phyloP scores from a whole-genome alignment of 2,329 filamentous ascomycete species.

The Boeremia lycopersici region DNA sequence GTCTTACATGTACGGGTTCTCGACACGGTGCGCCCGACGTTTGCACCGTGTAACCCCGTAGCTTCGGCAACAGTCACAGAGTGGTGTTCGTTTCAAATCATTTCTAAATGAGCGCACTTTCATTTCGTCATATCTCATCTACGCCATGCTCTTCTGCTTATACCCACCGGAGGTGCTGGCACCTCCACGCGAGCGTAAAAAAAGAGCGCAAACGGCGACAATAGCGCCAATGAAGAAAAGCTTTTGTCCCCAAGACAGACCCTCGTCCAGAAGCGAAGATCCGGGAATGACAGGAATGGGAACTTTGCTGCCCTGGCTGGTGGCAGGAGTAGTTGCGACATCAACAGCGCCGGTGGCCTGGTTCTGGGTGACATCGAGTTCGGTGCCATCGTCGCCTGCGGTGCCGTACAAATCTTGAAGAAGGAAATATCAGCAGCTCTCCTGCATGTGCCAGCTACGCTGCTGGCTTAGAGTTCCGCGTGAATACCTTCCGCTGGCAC shows the following conservation, averaged over 20 bases:
- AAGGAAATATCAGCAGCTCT: conserved; percentile 51
- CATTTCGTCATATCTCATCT: conserved; percentile 23
- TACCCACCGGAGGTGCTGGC: conserved; percentile 21
- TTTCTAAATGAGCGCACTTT: conserved; percentile 10
- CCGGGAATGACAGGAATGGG: conserved; percentile 25
- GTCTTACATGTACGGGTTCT: not conserved
- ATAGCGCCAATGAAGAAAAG: conserved; percentile 53
- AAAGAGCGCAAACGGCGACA: conserved; percentile 50
- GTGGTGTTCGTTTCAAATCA: no score
- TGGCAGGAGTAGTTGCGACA: conserved; percentile 35
- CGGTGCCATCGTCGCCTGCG: conserved; percentile 50
- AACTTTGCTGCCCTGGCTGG: conserved; percentile 23
- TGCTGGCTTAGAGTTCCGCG: conserved; percentile 74
- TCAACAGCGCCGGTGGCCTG: conserved; percentile 29
- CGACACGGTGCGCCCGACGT: not conserved
- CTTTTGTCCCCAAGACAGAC: conserved; percentile 53
- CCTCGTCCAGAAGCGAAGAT: conserved; percentile 32
- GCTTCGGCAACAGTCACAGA: not conserved
- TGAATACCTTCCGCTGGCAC: conserved; percentile 92
- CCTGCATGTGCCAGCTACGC: conserved; percentile 38
- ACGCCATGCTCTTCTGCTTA: conserved; percentile 51
- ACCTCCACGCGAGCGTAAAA: conserved; percentile 46
- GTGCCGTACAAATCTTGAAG: conserved; percentile 53
- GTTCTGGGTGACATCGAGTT: conserved; percentile 49
- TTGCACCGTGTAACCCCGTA: no score